Evolutionary conservation across 306 rosid genomes (phyloP).

Genomic region (Corylus americana): DNA sequence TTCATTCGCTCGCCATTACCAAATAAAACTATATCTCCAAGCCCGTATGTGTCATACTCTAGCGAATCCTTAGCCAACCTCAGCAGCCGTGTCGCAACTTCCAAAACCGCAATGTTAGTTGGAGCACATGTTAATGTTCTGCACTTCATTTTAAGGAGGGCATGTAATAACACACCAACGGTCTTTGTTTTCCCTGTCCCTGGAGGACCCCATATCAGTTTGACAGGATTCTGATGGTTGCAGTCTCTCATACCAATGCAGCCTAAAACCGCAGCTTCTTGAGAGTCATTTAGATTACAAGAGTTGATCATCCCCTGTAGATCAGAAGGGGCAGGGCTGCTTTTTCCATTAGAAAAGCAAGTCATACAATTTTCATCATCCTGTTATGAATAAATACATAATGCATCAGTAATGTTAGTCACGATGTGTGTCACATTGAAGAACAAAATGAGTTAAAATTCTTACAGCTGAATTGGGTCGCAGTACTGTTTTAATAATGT

Average conservation of each 20-base stretch:
- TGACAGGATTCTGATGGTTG: conserved; percentile 14
- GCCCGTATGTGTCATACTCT: conserved; percentile 15
- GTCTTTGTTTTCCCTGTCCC: conserved; percentile 32
- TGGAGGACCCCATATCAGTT: conserved; percentile 42
- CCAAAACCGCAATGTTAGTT: conserved; percentile 21
- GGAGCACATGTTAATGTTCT: conserved; percentile 36
- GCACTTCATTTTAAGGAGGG: conserved; percentile 14
- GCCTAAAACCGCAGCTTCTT: conserved; percentile 20
- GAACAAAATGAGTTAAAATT: background rate
- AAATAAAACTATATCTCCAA: conserved; percentile 40
- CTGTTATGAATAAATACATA: conserved; percentile 16
- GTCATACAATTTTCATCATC: conserved; percentile 15
- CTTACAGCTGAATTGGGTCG: conserved; percentile 20
- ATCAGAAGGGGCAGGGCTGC: background rate
- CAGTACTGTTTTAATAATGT: conserved; percentile 17
- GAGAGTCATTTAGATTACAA: conserved; percentile 14
- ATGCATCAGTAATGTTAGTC: too few relatives aligned
- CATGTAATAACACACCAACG: conserved; percentile 10
- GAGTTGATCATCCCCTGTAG: background rate
- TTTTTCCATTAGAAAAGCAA: conserved; percentile 4
- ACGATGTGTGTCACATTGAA: background rate
- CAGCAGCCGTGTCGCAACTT: conserved; percentile 20
- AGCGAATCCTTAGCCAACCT: conserved; percentile 4
- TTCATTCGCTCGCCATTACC: conserved; percentile 33
- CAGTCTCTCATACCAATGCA: conserved; percentile 10